Evolutionary conservation across 1,284 basidiomycete species (phyloP), one percentile per base, ranked within the genome.

Genomic region (Chiua sp.): DNA sequence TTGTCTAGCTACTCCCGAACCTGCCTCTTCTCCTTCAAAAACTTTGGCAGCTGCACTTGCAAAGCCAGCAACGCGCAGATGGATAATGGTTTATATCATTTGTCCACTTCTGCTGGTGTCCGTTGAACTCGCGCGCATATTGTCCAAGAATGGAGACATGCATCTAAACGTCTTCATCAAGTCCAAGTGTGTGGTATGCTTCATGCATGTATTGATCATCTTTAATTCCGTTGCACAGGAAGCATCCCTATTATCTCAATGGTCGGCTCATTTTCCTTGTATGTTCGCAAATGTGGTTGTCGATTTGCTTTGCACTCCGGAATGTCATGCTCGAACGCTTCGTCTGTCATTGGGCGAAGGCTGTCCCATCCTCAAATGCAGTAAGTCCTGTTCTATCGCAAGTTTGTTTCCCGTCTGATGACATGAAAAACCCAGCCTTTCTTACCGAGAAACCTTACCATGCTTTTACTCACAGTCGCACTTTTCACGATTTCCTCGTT

Each of bases 201-300:
- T 10, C 32, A 30, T 39, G 7, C 37, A 20, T 39, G 37, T 12
- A 20, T 8, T 20, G 37, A 39, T 39, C 49, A n/a, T 33, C 28
- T 54, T 55, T 33, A 51, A 23, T 26, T 11, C 22, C 15, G 26
- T 48, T 26, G 15, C 28, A 49, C 63, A 91, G 89, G 68, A 89
- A 87, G 70, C 87, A 91, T 63, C 87, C 88, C 2, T 83, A 85
- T 65, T 87, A 89, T 69, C 76, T 91, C 47, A 90, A 90, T 58
- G 87, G 87, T 1, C 82, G 83, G 22, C 74, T 88, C 6, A 62
- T 90, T 20, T 90, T 87, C 68, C 68, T 90, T 4, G 51, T 86
- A 22, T 64, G 82, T 39, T 79, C 85, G 0, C 88, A 91, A 65
- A 16, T 80, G 2, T 74, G 74, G 47, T 65, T 81, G 4, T 82